These are phyloP conservation scores for Penicillium sp. DNA, from an alignment of 2,329 filamentous ascomycete species.

Conservation along the genomic window DNA sequence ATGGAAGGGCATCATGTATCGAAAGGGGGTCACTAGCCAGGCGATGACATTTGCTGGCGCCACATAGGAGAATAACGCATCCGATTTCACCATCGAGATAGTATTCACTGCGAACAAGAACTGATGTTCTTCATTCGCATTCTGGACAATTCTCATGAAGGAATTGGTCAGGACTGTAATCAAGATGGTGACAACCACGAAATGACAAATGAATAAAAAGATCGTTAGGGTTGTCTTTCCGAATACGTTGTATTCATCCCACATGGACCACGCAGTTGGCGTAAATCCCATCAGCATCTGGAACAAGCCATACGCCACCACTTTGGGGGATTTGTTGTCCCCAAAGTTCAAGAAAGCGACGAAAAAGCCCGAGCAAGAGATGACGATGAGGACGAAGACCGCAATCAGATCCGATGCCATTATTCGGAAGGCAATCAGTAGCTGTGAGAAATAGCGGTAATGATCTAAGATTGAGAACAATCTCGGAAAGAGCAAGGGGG, in stretches of 20 bases:
- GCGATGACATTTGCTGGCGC: slow-evolving; percentile 87
- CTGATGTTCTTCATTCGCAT: slow-evolving; percentile 85
- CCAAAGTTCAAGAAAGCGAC: slow-evolving; percentile 84
- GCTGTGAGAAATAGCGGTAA: slow-evolving; percentile 91
- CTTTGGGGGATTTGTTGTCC: slow-evolving; percentile 63
- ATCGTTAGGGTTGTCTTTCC: slow-evolving; percentile 72
- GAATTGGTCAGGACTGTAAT: slow-evolving; percentile 96
- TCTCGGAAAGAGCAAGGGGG: slow-evolving; percentile 81
- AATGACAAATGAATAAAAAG: slow-evolving; percentile 93
- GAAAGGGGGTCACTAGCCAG: slow-evolving; percentile 79
- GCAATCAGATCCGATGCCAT: slow-evolving; percentile 89
- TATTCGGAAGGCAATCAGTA: slow-evolving; percentile 87
- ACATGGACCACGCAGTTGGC: slow-evolving; percentile 86
- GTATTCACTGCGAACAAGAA: slow-evolving; percentile 96
- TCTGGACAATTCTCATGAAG: slow-evolving; percentile 91
- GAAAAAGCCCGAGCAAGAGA: slow-evolving; percentile 90
- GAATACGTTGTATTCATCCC: slow-evolving; percentile 75
- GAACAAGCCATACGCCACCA: slow-evolving; percentile 85
- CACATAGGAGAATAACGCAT: slow-evolving; percentile 89
- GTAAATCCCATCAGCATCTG: slow-evolving; percentile 96
- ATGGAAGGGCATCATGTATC: slow-evolving; percentile 74
- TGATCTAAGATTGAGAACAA: slow-evolving; percentile 92
- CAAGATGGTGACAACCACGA: slow-evolving; percentile 87
- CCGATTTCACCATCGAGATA: slow-evolving; percentile 98
- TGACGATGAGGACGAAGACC: slow-evolving; percentile 76